Base-by-base conservation (phyloP, 441 rosid genomes). In the Viola pubescens region DNA sequence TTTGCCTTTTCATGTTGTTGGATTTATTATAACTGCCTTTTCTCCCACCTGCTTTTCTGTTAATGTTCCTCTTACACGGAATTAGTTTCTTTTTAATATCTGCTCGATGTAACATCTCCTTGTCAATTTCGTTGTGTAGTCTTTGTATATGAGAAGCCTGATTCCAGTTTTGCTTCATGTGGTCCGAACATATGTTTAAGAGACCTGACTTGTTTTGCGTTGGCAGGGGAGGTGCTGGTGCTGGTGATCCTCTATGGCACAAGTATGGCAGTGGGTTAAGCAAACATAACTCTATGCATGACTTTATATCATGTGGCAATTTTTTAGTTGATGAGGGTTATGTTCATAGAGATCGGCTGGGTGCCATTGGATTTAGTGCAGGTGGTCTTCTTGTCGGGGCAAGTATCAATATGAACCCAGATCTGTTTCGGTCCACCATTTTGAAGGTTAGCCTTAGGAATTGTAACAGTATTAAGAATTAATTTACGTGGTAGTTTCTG, bases 331-430 rank as follows among this genome's bases (percentile, higher is more conserved):
- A 77, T n/a, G 77, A 87, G 71, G 94, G 91, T 42, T 87, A 80
- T 70, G 84, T 89, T 62, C 78, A 78, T 58, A 75, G 74, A 70
- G 76, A 81, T 60, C 73, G 56, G 58, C 88, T 89, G 50, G 75
- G 86, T 77, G 91, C 97, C 66, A 72, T 80, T 4, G 95, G 91
- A 50, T 58, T 59, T 47, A 92, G 97, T 13, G 98, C 98, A 9
- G 97, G 98, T 44, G 79, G 87, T 55, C 78, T 92, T 60, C 86
- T 89, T 56, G 80, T 82, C 38, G 94, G 89, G 48, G 95, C 91
- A 34, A 85, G 85, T 19, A 77, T 89, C 61, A 89, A 89, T 60
- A 74, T 80, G 78, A 71, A 73, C 56, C 88, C 87, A 0, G 66
- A 66, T 63, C 78, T 92, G 50, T 87, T 91, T 49, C 72, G 75